A percentile compares a stretch with the other conserved stretches of the same genome.
These are phyloP conservation scores for Naganishia liquefaciens DNA, from an alignment of 1,284 basidiomycete genomes.

Conservation along the genomic window DNA sequence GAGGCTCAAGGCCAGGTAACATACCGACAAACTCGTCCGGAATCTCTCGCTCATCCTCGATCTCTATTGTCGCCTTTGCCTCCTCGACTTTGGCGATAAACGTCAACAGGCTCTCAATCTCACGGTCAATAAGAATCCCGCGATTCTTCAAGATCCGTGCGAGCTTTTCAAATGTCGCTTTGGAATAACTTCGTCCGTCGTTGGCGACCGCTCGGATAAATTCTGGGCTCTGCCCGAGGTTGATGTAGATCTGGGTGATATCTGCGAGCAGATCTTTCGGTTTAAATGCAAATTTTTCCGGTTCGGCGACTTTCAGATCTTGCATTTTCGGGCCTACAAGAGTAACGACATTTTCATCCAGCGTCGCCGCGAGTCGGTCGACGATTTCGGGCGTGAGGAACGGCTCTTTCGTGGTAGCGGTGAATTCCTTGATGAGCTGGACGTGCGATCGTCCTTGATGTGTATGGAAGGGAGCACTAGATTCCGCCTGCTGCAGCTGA, in stretches of 20 bases:
- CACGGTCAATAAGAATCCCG: conserved; percentile 73
- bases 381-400: conserved; percentile 98
- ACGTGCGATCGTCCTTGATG: conserved; percentile 85
- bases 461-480: conserved; percentile 80
- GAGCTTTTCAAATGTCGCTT: conserved; percentile 80
- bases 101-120: conserved; percentile 70
- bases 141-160: conserved; percentile 68
- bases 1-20: conserved; percentile 40
- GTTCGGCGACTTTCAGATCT: conserved; percentile 79
- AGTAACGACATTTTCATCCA: conserved; percentile 90
- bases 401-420: conserved; percentile 83
- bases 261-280: conserved; percentile 81
- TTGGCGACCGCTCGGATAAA: conserved; percentile 88
- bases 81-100: conserved; percentile 86
- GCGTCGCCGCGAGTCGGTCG: conserved; percentile 79
- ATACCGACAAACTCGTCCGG: conserved; percentile 93
- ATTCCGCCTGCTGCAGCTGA: conserved; percentile 75
- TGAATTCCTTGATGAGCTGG: conserved; percentile 85
- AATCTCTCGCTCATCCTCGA: conserved; percentile 86
- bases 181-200: conserved; percentile 89
- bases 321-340: conserved; percentile 77
- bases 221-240: conserved; percentile 74
- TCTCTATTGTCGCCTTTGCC: conserved; percentile 71
- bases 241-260: conserved; percentile 87
- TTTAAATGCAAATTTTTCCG: conserved; percentile 86